A percentile compares a stretch with the other conserved stretches of the same genome.
These are phyloP conservation scores for Agaricus subrufescens DNA, from an alignment of 768 basidiomycete species.

Conservation along the genomic window DNA sequence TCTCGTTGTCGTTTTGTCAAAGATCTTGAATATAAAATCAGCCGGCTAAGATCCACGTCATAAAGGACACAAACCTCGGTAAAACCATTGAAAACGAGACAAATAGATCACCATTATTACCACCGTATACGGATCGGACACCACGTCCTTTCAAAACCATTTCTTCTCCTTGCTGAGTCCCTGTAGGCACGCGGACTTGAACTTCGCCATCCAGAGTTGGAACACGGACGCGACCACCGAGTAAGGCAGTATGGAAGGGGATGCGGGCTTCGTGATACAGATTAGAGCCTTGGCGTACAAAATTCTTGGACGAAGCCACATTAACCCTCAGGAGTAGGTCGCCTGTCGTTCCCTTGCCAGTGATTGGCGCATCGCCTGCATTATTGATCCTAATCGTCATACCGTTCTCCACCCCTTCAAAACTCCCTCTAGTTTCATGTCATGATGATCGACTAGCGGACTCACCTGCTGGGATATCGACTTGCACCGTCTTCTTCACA, in stretches of 20 bases:
- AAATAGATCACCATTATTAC: conserved; percentile 78
- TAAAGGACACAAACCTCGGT: conserved; percentile 64
- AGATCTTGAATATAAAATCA: conserved; percentile 44
- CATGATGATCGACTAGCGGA: conserved; percentile 14
- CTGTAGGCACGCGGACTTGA: conserved; percentile 85
- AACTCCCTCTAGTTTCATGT: conserved; percentile 6
- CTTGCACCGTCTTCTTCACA: conserved; percentile 67
- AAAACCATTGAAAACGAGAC: conserved; percentile 85
- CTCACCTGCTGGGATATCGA: conserved; percentile 85
- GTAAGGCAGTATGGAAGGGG: conserved; percentile 84
- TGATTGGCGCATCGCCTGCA: conserved; percentile 79
- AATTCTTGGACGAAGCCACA: conserved; percentile 78
- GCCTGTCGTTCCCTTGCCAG: conserved; percentile 72
- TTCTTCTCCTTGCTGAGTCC: conserved; percentile 96
- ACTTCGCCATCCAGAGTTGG: conserved; percentile 96
- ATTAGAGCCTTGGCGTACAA: conserved; percentile 88
- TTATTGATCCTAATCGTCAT: conserved; percentile 83
- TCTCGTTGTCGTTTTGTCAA: conserved; percentile 81
- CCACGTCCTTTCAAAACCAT: conserved; percentile 91
- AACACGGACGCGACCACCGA: conserved; percentile 91
- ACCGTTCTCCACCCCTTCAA: conserved; percentile 86
- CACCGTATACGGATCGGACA: conserved; percentile 54
- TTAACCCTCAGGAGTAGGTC: conserved; percentile 85
- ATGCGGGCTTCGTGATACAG: conserved; percentile 87
- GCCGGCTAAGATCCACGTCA: neutral